Percentiles rank a stretch among this genome's conserved stretches.
phyloP scores from a whole-genome alignment of 1,284 basidiomycete genomes.

The Coniferiporia sulphurascens region DNA sequence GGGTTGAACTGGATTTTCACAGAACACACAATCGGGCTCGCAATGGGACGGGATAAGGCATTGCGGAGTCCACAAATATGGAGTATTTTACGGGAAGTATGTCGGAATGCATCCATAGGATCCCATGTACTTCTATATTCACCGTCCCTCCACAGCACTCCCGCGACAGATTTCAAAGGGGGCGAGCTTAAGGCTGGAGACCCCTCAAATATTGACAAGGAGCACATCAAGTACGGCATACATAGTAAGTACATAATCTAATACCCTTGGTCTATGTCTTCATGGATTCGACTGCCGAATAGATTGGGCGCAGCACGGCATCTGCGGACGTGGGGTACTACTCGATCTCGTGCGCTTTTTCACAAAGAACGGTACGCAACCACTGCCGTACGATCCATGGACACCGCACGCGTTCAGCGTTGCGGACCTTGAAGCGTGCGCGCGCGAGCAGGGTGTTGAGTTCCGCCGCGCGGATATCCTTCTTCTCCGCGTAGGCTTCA shows the following conservation, averaged over 20 bases:
- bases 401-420: conserved; percentile 52
- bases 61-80: conserved; percentile 49
- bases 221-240: conserved; percentile 52
- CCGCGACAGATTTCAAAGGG: conserved; percentile 37
- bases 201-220: conserved; percentile 46
- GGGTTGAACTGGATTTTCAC: conserved; percentile 6
- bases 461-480: conserved; percentile 61
- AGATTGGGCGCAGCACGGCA: conserved; percentile 75
- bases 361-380: conserved; percentile 34
- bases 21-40: conserved; percentile 73
- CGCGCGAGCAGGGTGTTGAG: conserved; percentile 51
- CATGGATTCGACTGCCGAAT: conserved; percentile 2
- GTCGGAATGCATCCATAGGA: conserved; percentile 2
- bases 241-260: conserved; percentile 46
- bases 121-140: not conserved
- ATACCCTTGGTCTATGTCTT: not conserved
- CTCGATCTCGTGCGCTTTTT: conserved; percentile 58
- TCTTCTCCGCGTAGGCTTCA: conserved; percentile 62
- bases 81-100: conserved; percentile 63
- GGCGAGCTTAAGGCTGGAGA: conserved; percentile 47
- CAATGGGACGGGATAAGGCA: conserved; percentile 74
- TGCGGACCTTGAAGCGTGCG: conserved; percentile 55
- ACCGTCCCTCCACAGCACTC: conserved; percentile 35
- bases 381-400: conserved; percentile 63
- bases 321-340: conserved; percentile 65